These are phyloP conservation scores for Chrysoporthe cubensis DNA, from an alignment of 2,329 filamentous ascomycete genomes.

Conservation along the genomic window DNA sequence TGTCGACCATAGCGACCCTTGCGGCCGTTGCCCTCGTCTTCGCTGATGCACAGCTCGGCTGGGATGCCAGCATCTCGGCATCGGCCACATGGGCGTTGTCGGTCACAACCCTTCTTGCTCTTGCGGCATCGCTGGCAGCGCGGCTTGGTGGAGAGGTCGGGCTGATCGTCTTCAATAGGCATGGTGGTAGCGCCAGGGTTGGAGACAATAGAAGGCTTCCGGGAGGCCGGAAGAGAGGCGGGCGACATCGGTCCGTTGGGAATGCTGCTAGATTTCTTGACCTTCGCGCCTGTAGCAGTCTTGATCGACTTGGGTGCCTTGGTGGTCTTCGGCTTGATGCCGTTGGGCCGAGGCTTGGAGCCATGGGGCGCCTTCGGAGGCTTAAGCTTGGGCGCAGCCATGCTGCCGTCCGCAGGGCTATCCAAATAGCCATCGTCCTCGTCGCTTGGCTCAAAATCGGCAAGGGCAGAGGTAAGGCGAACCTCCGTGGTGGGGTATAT, in stretches of 20 bases:
- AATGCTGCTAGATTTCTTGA: conserved; percentile 53
- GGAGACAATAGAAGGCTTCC: conserved; percentile 76
- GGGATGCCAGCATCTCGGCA: conserved; percentile 96
- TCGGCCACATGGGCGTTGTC: conserved; percentile 90
- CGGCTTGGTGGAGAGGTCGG: conserved; percentile 91
- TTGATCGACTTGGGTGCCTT: conserved; percentile 47
- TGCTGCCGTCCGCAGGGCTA: conserved; percentile 42
- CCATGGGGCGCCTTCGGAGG: conserved; percentile 40
- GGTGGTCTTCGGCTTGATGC: conserved; percentile 44
- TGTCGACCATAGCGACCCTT: conserved; percentile 86
- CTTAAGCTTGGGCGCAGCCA: conserved; percentile 48
- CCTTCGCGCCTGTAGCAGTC: conserved; percentile 44
- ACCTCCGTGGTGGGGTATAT: conserved; percentile 57
- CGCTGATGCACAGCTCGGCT: conserved; percentile 91
- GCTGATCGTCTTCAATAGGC: conserved; percentile 78
- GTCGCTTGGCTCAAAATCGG: conserved; percentile 54
- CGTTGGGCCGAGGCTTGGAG: conserved; percentile 45
- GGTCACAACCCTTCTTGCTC: conserved; percentile 99
- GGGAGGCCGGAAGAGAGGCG: conserved; percentile 70
- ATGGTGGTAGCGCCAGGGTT: conserved; percentile 43
- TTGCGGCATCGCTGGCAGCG: conserved; percentile 98
- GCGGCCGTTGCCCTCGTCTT: conserved; percentile 95
- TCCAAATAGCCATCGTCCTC: conserved; percentile 62
- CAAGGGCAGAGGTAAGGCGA: conserved; percentile 51
- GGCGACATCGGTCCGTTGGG: conserved; percentile 58